Evolutionary conservation across 2,329 filamentous ascomycete species (phyloP).

Genomic region (Fusarium haematococcum): DNA sequence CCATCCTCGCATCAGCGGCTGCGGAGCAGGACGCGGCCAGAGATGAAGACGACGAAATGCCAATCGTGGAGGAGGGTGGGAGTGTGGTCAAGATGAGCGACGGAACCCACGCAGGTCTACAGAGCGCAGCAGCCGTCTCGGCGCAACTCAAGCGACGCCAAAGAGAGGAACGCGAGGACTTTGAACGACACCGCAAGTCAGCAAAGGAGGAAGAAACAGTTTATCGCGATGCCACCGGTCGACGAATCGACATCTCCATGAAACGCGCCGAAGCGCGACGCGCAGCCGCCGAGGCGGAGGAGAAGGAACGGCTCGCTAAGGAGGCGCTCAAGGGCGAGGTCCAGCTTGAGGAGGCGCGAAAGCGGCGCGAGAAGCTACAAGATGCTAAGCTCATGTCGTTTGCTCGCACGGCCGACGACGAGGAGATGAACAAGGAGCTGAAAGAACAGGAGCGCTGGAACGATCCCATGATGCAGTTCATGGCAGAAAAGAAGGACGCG

Average conservation of each 20-base stretch:
- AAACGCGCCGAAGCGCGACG: slow-evolving; percentile 87
- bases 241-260: slow-evolving; percentile 94
- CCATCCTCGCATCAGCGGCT: slow-evolving; percentile 79
- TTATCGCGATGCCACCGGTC: slow-evolving; percentile 92
- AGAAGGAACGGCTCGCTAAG: slow-evolving; percentile 74
- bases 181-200: slow-evolving; percentile 57
- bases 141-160: slow-evolving; percentile 75
- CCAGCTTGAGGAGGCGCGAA: slow-evolving; percentile 76
- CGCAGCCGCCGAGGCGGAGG: slow-evolving; percentile 73
- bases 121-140: slow-evolving; percentile 83
- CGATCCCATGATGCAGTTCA: slow-evolving; percentile 88
- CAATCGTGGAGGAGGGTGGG: slow-evolving; percentile 58
- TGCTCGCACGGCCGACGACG: slow-evolving; percentile 85
- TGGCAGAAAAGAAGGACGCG: slow-evolving; percentile 63
- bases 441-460: slow-evolving; percentile 87
- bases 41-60: slow-evolving; percentile 62
- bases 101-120: slow-evolving; percentile 87
- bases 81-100: slow-evolving; percentile 81
- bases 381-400: slow-evolving; percentile 87
- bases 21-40: slow-evolving; percentile 70
- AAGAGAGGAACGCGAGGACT: slow-evolving; percentile 69
- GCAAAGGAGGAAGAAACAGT: slow-evolving; percentile 80
- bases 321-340: slow-evolving; percentile 86
- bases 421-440: slow-evolving; percentile 85
- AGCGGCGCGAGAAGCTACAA: slow-evolving; percentile 74